Percentiles rank a stretch among this genome's conserved stretches.
These are phyloP conservation scores for Decorospora gaudefroyi DNA, from an alignment of 2,329 filamentous ascomycete genomes.

Conservation along the genomic window DNA sequence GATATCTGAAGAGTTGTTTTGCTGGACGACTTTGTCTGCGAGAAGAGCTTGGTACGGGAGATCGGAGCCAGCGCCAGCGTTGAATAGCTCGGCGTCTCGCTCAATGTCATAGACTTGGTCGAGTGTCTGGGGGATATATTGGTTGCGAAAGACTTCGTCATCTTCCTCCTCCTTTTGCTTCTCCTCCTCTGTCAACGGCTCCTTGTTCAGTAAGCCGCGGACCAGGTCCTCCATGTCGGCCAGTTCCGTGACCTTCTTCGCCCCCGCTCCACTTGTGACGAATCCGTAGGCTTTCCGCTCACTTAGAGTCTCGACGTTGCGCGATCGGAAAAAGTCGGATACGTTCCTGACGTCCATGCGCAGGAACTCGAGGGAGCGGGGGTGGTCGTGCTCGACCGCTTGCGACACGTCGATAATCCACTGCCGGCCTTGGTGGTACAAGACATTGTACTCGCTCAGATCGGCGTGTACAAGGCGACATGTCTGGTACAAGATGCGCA, in stretches of 20 bases:
- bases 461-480: slow-evolving; percentile 94
- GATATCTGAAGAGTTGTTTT: slow-evolving; percentile 54
- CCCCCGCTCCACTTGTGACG: slow-evolving; percentile 67
- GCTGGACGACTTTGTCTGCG: slow-evolving; percentile 66
- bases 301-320: slow-evolving; percentile 78
- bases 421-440: slow-evolving; percentile 80
- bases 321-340: slow-evolving; percentile 85
- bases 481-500: slow-evolving; percentile 90
- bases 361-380: slow-evolving; percentile 86
- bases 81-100: slow-evolving; percentile 79
- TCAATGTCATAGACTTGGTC: slow-evolving; percentile 97
- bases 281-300: slow-evolving; percentile 86
- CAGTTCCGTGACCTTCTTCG: slow-evolving; percentile 58
- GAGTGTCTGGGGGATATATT: slow-evolving; percentile 94
- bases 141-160: slow-evolving; percentile 89
- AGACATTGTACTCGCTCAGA: slow-evolving; percentile 95
- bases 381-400: slow-evolving; percentile 95
- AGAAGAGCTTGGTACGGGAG: slow-evolving; percentile 85
- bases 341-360: slow-evolving; percentile 99
- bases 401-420: slow-evolving; percentile 98
- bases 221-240: slow-evolving; percentile 65
- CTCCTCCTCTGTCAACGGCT: slow-evolving; percentile 55
- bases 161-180: slow-evolving; percentile 70
- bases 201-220: slow-evolving; percentile 67
- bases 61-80: slow-evolving; percentile 72